Evolutionary conservation across 352 stramenopile species (phyloP).

Genomic region (Globisporangium ultimum): DNA sequence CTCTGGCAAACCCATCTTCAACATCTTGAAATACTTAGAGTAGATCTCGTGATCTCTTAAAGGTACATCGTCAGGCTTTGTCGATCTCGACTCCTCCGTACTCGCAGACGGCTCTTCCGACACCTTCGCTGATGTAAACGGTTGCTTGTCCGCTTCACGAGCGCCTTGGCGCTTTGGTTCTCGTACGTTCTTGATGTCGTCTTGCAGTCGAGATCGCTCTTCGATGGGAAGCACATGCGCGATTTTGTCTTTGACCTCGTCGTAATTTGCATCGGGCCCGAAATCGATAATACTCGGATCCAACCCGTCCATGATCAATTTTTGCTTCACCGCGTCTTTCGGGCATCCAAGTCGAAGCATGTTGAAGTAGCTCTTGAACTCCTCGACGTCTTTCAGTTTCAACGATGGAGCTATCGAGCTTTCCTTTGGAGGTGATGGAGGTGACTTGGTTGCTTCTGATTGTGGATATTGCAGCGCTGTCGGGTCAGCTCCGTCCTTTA

Average conservation of each 20-base stretch:
- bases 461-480: constrained; percentile 22
- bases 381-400: constrained; percentile 59
- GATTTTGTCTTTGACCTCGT: constrained; percentile 62
- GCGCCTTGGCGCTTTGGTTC: constrained; percentile 12
- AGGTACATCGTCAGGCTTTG: constrained; percentile 10
- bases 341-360: constrained; percentile 93
- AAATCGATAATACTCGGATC: constrained; percentile 66
- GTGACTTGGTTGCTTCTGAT: constrained; percentile 1
- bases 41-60: constrained; percentile 52
- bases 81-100: background rate
- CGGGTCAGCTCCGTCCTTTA: constrained; percentile 54
- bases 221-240: constrained; percentile 8
- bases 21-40: constrained; percentile 92
- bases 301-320: constrained; percentile 89
- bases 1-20: constrained; percentile 86
- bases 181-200: constrained; percentile 63
- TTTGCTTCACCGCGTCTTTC: constrained; percentile 88
- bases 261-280: constrained; percentile 53
- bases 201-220: constrained; percentile 37
- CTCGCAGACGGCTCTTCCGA: constrained; percentile 7
- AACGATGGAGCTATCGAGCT: constrained; percentile 1
- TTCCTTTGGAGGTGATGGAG: background rate
- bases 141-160: background rate
- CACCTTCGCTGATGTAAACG: background rate
- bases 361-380: constrained; percentile 89